phyloP scores from a whole-genome alignment of 352 stramenopile species.

The Phytophthora parvispora region DNA sequence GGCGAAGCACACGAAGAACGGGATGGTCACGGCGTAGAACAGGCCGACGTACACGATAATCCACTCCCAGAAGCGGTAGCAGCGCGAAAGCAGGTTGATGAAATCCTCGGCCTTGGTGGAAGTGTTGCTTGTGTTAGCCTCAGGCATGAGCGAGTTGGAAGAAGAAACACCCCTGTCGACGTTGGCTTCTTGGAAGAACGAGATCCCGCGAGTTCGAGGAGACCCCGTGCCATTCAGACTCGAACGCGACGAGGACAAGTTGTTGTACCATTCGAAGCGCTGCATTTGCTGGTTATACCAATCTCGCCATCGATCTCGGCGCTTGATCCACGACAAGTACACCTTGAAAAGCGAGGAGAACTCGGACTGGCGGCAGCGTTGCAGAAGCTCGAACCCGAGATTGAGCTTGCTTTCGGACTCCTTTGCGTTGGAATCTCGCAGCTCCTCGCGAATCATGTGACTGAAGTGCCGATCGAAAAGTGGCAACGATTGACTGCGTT shows the following conservation, averaged over 20 bases:
- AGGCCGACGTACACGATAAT: constrained; percentile 55
- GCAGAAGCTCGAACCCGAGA: constrained; percentile 61
- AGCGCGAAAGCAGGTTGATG: constrained; percentile 54
- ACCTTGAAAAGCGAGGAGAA: constrained; percentile 63
- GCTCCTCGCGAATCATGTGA: constrained; percentile 61
- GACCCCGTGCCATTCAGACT: background rate
- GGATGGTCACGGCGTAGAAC: constrained; percentile 69
- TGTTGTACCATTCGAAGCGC: constrained; percentile 15
- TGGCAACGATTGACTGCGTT: constrained; percentile 70
- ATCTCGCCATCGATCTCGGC: constrained; percentile 11
- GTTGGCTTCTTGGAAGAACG: constrained; percentile 13
- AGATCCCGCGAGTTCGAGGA: background rate
- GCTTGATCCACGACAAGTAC: constrained; percentile 59
- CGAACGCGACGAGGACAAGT: constrained; percentile 8
- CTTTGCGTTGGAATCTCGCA: constrained; percentile 69
- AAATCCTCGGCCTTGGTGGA: constrained; percentile 59
- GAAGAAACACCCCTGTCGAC: background rate
- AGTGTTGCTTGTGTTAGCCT: background rate
- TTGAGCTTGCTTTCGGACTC: constrained; percentile 68
- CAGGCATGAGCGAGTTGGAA: constrained; percentile 10
- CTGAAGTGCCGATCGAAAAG: constrained; percentile 73
- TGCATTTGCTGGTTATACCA: constrained; percentile 5
- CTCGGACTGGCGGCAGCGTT: constrained; percentile 62
- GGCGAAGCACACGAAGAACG: constrained; percentile 69
- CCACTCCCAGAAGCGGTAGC: constrained; percentile 69